Evolutionary conservation across 1,284 basidiomycete genomes (phyloP).

Genomic region (Sanghuangporus baumii): DNA sequence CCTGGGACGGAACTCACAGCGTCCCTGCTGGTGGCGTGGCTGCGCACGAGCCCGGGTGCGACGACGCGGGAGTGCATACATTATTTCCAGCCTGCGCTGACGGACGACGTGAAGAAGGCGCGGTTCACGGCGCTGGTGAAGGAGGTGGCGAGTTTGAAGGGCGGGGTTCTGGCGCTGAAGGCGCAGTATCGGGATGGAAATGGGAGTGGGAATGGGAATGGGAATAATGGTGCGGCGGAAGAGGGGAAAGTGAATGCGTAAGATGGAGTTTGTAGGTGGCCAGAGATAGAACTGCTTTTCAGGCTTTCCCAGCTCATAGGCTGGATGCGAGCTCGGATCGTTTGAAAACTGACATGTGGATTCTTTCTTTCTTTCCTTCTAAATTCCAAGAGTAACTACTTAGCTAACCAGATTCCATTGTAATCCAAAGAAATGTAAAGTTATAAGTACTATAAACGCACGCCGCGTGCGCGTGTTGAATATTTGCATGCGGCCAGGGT

Average conservation of each 20-base stretch:
- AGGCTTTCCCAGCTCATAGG: no score
- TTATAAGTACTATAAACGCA: no score
- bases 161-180: conserved; percentile 53
- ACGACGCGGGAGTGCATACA: conserved; percentile 72
- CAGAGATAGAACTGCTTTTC: neutral
- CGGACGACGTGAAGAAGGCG: conserved; percentile 59
- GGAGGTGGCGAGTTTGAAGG: conserved; percentile 66
- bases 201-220: neutral
- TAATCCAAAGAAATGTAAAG: no score
- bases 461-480: no score
- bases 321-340: neutral
- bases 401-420: no score
- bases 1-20: conserved; percentile 45
- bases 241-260: neutral
- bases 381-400: no score
- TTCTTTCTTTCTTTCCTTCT: no score
- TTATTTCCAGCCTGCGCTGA: conserved; percentile 69
- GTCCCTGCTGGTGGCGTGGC: conserved; percentile 64
- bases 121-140: conserved; percentile 72
- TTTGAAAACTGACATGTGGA: neutral
- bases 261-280: neutral
- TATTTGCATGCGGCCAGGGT: no score
- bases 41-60: conserved; percentile 55
- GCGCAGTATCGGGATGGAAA: conserved; percentile 10
- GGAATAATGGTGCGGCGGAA: neutral